Evolutionary conservation across 768 basidiomycete species (phyloP), one percentile per base, ranked within the genome.

Genomic region (Arthromyces matolae): DNA sequence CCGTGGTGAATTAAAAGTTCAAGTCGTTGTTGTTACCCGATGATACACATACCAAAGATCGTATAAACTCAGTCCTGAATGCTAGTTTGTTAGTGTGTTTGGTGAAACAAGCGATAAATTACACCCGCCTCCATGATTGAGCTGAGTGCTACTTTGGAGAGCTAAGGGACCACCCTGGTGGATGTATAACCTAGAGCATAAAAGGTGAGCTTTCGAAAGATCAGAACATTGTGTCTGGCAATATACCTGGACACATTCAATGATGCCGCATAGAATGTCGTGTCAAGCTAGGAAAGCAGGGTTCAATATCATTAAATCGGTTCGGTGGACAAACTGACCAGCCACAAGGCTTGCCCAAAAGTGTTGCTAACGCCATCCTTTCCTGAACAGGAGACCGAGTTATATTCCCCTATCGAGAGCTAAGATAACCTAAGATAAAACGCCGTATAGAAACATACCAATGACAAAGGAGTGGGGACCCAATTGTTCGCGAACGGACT

Each of bases 81-180:
- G 25, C 25, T 14, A n/a, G 19, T 34, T 31, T 9, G 36, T 4
- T 8, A 20, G 10, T 3, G 22, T 22, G 20, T 3, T 10, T 20
- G 10, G 9, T 32, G 45, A 19, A 25, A 36, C 14, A 24, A 18
- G 16, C 25, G 13, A 45, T 4, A 8, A 53, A 54, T 49, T 60
- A 9, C n/a, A 40, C 47, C 14, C 49, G 57, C 75, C 77, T 31
- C 75, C 75, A 34, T 77, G 74, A 47, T 79, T 78, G 8, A 76
- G 61, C 45, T 78, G 75, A 2, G 71, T 72, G 34, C 68, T 65
- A 46, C 76, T 76, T 52, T 79, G 78, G 13, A 78, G 56, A 4
- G 76, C 73, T 20, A 77, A 65, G 3, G 77, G 76, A 1, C 74
- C 77, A 7, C 78, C 78, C 64, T 79, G 77, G 49, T 80, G 78